phyloP scores from a whole-genome alignment of 192 early-diverging fungal species.

The Coemansia sp. region DNA sequence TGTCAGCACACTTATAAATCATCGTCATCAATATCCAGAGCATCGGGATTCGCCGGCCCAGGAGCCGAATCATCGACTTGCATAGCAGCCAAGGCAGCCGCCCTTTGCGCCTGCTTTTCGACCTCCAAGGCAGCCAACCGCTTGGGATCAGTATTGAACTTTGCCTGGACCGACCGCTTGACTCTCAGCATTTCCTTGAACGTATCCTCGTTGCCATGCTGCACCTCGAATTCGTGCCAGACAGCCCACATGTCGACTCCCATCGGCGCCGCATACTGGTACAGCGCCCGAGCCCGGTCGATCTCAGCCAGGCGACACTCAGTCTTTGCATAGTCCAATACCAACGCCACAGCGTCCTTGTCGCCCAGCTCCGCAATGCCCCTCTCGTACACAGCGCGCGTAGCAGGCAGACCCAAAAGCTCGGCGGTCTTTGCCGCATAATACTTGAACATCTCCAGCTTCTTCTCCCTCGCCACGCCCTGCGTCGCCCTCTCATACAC shows the following conservation, averaged over 20 bases:
- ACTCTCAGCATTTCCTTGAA: constrained; percentile 98
- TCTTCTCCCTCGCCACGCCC: constrained; percentile 74
- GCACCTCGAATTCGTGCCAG: constrained; percentile 98
- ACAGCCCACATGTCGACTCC: constrained; percentile 79
- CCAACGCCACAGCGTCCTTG: constrained; percentile 72
- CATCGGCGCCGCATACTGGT: constrained; percentile 84
- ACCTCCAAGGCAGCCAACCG: constrained; percentile 57
- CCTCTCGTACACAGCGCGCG: constrained; percentile 92
- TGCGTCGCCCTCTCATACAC: constrained; percentile 92
- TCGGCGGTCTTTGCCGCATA: constrained; percentile 89
- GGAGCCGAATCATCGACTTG: constrained; percentile 18
- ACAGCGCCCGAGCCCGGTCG: constrained; percentile 90
- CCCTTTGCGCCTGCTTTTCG: constrained; percentile 5
- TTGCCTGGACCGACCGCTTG: constrained; percentile 86
- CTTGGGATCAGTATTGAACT: constrained; percentile 77
- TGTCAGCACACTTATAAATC: constrained; percentile 14
- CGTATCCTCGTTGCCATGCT: constrained; percentile 96
- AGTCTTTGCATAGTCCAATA: constrained; percentile 80
- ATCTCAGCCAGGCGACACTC: constrained; percentile 93
- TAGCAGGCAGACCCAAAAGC: constrained; percentile 83
- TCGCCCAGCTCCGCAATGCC: constrained; percentile 89
- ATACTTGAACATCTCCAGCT: constrained; percentile 81
- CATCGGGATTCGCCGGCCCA: background rate
- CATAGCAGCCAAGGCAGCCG: background rate
- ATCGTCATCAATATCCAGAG: constrained; percentile 37